phyloP scores from a whole-genome alignment of 2,329 filamentous ascomycete genomes.

The Phoma sp. region DNA sequence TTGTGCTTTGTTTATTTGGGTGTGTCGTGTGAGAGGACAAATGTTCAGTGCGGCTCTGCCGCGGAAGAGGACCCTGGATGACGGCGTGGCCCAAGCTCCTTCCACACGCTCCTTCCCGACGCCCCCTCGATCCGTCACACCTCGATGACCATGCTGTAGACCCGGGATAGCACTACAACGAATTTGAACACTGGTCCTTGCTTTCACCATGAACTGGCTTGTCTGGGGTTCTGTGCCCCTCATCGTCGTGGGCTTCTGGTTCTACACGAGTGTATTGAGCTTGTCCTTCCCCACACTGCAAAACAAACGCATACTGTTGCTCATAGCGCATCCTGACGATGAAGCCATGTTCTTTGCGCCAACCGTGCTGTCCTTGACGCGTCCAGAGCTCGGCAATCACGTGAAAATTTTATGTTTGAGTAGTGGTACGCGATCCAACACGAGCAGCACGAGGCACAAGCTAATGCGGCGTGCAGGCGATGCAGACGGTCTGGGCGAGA shows the following conservation, averaged over 20 bases:
- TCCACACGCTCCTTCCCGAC: too few relatives aligned
- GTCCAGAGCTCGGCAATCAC: constrained; percentile 81
- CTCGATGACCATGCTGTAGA: background rate
- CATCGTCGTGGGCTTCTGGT: constrained; percentile 53
- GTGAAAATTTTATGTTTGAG: constrained; percentile 93
- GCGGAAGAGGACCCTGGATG: constrained; percentile 19
- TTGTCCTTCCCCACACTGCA: constrained; percentile 68
- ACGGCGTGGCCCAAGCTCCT: constrained; percentile 23
- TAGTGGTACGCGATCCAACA: constrained; percentile 63
- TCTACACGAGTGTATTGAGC: constrained; percentile 55
- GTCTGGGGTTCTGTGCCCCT: constrained; percentile 50
- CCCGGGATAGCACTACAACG: background rate
- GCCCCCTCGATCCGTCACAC: constrained; percentile 7
- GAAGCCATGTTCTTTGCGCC: constrained; percentile 99
- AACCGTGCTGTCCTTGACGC: constrained; percentile 81
- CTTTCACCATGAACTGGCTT: constrained; percentile 50
- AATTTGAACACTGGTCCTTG: too few relatives aligned
- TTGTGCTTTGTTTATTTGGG: constrained; percentile 1
- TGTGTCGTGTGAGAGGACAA: constrained; percentile 14
- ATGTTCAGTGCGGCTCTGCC: constrained; percentile 32
- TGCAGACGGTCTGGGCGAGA: constrained; percentile 84
- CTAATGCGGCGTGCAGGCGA: constrained; percentile 62
- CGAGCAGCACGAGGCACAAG: background rate
- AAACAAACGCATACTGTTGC: constrained; percentile 85
- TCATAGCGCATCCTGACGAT: constrained; percentile 97